Conservation (phyloP, 495 filamentous ascomycete genomes). For the Jackrogersella multiformis region DNA sequence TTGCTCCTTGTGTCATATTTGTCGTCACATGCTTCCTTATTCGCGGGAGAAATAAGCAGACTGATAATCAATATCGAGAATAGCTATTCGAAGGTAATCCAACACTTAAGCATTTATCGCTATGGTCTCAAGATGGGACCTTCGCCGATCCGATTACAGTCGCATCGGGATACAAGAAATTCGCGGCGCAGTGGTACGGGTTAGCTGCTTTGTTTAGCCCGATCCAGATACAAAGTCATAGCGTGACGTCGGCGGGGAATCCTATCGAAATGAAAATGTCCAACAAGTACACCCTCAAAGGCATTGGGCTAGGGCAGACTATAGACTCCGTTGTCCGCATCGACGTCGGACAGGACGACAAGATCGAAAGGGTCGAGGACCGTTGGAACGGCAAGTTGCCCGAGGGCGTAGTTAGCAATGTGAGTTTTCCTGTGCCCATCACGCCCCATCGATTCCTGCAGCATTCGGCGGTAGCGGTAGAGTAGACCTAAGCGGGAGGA, state of each 20-base stretch:
- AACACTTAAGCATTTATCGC: conserved; percentile 62
- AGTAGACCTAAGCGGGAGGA: conserved; percentile 34
- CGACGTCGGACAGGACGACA: conserved; percentile 50
- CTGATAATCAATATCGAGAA: not conserved
- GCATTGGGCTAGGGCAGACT: conserved; percentile 60
- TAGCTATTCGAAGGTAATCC: conserved; percentile 67
- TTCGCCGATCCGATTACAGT: conserved; percentile 63
- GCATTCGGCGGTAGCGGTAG: not conserved
- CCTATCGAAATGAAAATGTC: conserved; percentile 63
- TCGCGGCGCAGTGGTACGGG: conserved; percentile 62
- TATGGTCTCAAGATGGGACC: conserved; percentile 59
- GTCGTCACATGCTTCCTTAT: not conserved
- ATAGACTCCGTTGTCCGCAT: conserved; percentile 62
- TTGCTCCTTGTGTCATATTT: not conserved
- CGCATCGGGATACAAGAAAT: conserved; percentile 60
- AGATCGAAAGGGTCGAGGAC: conserved; percentile 65
- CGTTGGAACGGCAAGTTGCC: conserved; percentile 65
- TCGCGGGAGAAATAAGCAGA: not conserved
- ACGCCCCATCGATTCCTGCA: not conserved
- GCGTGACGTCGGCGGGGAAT: conserved; percentile 61
- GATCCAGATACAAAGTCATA: conserved; percentile 57
- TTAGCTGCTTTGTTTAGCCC: conserved; percentile 40
- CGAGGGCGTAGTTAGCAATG: conserved; percentile 57
- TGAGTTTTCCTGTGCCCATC: conserved; percentile 45
- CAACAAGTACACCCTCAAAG: conserved; percentile 64